Conservation (phyloP, 441 rosid genomes). For the Gossypium schwendimanii region DNA sequence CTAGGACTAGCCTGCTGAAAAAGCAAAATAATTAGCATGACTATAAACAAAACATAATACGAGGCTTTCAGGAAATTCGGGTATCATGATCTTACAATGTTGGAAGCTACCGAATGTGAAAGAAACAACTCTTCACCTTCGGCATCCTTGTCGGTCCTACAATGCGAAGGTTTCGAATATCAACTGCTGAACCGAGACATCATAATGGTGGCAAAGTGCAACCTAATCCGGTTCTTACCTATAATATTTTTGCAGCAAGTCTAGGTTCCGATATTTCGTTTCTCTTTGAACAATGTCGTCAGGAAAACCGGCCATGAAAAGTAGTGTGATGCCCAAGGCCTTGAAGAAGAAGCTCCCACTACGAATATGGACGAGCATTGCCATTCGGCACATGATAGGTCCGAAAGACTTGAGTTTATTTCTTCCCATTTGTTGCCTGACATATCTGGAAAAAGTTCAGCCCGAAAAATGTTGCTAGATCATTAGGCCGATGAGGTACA, state of each 20-base stretch:
- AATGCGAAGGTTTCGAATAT: constrained; percentile 8
- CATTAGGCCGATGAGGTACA: constrained; percentile 3
- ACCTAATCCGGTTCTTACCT: constrained; percentile 26
- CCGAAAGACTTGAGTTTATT: constrained; percentile 61
- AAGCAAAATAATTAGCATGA: not conserved
- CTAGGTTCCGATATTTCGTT: constrained; percentile 45
- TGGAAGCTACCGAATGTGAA: constrained; percentile 17
- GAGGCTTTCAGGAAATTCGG: not conserved
- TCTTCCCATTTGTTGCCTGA: constrained; percentile 64
- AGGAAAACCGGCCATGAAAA: constrained; percentile 63
- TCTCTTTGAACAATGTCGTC: constrained; percentile 43
- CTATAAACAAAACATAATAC: not conserved
- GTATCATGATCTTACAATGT: constrained; percentile 25
- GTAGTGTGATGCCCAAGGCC: constrained; percentile 52
- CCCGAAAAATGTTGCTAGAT: not conserved
- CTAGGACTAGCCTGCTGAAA: constrained; percentile 23
- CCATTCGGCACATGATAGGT: constrained; percentile 46
- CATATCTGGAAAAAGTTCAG: constrained; percentile 34
- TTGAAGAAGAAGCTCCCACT: constrained; percentile 63
- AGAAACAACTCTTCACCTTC: constrained; percentile 43
- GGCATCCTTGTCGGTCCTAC: constrained; percentile 50
- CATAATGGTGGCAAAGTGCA: not conserved
- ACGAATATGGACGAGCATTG: constrained; percentile 41
- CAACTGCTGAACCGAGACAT: not conserved
- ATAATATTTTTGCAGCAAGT: constrained; percentile 53